Conservation (phyloP, 306 rosid genomes). For the Fragaria iinumae region DNA sequence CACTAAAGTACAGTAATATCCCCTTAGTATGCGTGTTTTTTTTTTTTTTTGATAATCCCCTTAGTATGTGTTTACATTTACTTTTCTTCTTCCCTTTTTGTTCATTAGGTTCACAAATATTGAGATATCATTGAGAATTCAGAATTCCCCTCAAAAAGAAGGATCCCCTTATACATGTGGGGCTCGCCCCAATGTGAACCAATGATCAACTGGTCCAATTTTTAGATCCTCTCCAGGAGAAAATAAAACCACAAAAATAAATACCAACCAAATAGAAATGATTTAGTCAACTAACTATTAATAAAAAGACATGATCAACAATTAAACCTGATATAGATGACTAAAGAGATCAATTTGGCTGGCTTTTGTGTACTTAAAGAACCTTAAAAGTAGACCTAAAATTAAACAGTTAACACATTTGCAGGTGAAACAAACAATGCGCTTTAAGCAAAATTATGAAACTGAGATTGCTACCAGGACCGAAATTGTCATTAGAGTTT, state of each 20-base stretch:
- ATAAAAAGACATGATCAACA: neutral
- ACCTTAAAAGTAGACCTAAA: neutral
- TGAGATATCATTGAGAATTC: neutral
- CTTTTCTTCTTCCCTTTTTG: neutral
- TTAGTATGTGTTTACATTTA: too few relatives aligned
- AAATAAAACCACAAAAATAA: neutral
- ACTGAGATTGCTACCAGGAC: neutral
- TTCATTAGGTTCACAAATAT: neutral
- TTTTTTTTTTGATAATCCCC: neutral
- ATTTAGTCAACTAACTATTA: neutral
- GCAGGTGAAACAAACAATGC: neutral
- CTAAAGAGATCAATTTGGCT: neutral
- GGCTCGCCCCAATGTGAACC: conserved; percentile 1
- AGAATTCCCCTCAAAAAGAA: neutral
- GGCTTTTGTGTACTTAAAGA: neutral
- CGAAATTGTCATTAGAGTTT: neutral
- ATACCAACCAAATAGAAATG: neutral
- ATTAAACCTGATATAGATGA: neutral
- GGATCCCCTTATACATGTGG: neutral
- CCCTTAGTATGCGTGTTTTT: too few relatives aligned
- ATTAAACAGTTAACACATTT: neutral
- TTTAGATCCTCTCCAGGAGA: neutral
- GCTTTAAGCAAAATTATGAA: neutral
- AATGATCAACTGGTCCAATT: neutral
- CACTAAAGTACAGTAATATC: neutral